phyloP scores from a whole-genome alignment of 2,329 filamentous ascomycete genomes.

The Dothidotthia symphoricarpi region DNA sequence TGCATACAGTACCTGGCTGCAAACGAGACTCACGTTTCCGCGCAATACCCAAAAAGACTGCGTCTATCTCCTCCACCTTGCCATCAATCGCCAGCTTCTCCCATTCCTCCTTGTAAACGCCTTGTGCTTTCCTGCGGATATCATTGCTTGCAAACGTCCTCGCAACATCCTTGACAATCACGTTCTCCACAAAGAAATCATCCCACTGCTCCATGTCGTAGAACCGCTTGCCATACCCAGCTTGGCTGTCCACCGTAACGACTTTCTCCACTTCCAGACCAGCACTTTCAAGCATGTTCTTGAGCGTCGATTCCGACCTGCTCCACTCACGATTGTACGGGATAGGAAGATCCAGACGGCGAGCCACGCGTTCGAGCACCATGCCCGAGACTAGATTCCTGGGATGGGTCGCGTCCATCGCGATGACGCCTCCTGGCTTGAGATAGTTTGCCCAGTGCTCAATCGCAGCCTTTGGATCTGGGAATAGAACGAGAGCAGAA shows the following conservation, averaged over 20 bases:
- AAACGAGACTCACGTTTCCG: slow-evolving; percentile 27
- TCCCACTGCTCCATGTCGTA: slow-evolving; percentile 34
- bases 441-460: slow-evolving; percentile 41
- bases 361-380: slow-evolving; percentile 39
- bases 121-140: slow-evolving; percentile 34
- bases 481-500: slow-evolving; percentile 44
- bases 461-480: slow-evolving; percentile 39
- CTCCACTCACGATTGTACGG: slow-evolving; percentile 42
- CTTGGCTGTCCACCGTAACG: slow-evolving; percentile 34
- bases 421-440: slow-evolving; percentile 43
- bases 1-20: not conserved
- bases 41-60: slow-evolving; percentile 41
- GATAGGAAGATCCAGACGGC: slow-evolving; percentile 31
- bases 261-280: slow-evolving; percentile 38
- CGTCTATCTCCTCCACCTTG: slow-evolving; percentile 41
- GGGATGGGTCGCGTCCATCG: slow-evolving; percentile 43
- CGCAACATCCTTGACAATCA: slow-evolving; percentile 26
- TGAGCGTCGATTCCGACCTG: slow-evolving; percentile 32
- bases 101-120: slow-evolving; percentile 41
- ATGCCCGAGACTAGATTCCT: slow-evolving; percentile 40
- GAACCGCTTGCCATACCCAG: slow-evolving; percentile 29
- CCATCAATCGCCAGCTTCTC: slow-evolving; percentile 39
- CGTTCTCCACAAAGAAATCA: slow-evolving; percentile 39
- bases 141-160: slow-evolving; percentile 32
- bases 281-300: slow-evolving; percentile 33